Evolutionary conservation across 129 eudicot species (phyloP).

Genomic region (Tanacetum coccineum): DNA sequence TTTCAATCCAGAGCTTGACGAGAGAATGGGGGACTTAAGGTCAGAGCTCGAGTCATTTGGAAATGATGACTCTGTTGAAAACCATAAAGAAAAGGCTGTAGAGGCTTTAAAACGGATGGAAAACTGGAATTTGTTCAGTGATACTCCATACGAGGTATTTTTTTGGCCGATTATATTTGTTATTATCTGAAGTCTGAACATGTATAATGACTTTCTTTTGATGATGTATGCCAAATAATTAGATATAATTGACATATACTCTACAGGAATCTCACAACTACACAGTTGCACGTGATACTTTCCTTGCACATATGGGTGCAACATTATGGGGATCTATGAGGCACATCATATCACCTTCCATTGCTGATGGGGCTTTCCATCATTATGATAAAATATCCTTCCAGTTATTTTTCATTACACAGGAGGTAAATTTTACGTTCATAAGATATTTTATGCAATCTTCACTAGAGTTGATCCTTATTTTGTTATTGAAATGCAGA

Average conservation of each 20-base stretch:
- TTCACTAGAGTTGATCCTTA: neutral
- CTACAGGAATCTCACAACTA: constrained; percentile 68
- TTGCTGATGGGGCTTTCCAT: constrained; percentile 96
- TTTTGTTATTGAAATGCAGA: constrained; percentile 47
- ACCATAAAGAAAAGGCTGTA: constrained; percentile 66
- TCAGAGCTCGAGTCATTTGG: constrained; percentile 77
- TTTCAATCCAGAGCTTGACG: constrained; percentile 76
- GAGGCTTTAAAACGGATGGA: constrained; percentile 97
- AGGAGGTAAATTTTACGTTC: constrained; percentile 57
- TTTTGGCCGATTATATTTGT: neutral
- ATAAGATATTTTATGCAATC: neutral
- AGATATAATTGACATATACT: constrained; percentile 11
- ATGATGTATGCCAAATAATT: neutral
- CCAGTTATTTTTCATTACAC: constrained; percentile 87
- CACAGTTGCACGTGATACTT: constrained; percentile 96
- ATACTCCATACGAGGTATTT: constrained; percentile 53
- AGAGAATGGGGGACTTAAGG: constrained; percentile 90
- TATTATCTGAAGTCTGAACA: too few species aligned
- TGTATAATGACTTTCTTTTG: too few species aligned
- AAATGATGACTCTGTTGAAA: constrained; percentile 77
- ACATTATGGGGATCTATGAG: constrained; percentile 95
- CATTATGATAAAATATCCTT: constrained; percentile 87
- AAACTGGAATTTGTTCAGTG: constrained; percentile 91
- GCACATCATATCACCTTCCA: constrained; percentile 89
- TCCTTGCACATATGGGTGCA: constrained; percentile 95